phyloP scores from a whole-genome alignment of 768 basidiomycete genomes.

The Hypholoma sublateritium region DNA sequence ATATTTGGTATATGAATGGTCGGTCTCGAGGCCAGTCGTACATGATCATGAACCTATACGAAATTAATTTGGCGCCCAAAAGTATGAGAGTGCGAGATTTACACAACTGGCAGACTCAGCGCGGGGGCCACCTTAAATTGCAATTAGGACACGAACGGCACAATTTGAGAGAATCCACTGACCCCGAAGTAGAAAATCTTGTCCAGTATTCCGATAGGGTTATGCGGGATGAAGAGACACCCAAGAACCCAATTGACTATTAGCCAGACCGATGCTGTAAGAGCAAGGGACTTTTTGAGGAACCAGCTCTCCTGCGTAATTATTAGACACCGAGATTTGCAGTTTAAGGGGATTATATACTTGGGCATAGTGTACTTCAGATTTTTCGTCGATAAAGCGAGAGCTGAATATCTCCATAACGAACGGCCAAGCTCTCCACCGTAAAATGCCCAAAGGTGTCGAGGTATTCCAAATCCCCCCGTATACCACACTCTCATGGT shows the following conservation, averaged over 20 bases:
- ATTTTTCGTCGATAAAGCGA: conserved; percentile 56
- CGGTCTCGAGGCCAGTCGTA: conserved; percentile 73
- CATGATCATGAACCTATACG: conserved; percentile 52
- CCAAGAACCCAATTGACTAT: conserved; percentile 71
- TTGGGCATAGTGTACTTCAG: conserved; percentile 45
- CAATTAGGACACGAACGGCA: background rate
- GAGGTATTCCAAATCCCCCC: conserved; percentile 28
- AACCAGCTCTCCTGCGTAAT: conserved; percentile 67
- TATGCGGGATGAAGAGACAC: conserved; percentile 46
- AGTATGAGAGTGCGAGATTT: conserved; percentile 15
- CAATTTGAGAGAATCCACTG: background rate
- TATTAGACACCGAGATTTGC: background rate
- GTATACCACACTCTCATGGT: conserved; percentile 28
- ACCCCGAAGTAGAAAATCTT: conserved; percentile 61
- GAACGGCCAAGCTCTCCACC: conserved; percentile 59
- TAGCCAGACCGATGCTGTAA: conserved; percentile 65
- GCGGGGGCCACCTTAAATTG: conserved; percentile 49
- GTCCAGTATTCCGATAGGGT: conserved; percentile 46
- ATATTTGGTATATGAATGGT: conserved; percentile 58
- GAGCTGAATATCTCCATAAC: conserved; percentile 59
- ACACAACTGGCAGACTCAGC: conserved; percentile 62
- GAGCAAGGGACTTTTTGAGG: conserved; percentile 60
- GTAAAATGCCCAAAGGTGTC: conserved; percentile 40
- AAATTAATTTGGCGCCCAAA: background rate
- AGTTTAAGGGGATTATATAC: conserved; percentile 15